Base-by-base conservation (phyloP, 2,329 filamentous ascomycete species). In the Fusarium irregulare region DNA sequence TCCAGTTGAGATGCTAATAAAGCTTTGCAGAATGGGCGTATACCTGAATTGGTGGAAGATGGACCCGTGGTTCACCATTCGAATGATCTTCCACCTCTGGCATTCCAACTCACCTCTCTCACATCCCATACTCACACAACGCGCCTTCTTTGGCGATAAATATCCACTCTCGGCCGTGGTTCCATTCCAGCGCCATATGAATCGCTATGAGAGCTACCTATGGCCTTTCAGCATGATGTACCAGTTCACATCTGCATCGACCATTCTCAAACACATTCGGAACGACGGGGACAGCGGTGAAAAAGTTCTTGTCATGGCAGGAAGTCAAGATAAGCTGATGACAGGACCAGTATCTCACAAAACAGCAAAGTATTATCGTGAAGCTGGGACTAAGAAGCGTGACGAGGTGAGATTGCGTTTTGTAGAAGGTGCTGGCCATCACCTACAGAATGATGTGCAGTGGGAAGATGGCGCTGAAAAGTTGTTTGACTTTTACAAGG, bases 31-130 rank as follows among this genome's bases (percentile, higher is more conserved):
- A 81, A 64, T 84, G 80, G 75, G 77, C 6, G 81, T 85, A 40
- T 85, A 84, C 37, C 71, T 75, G 42, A 85, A 85, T 72, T 86
- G 83, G 85, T 77, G 72, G 53, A 76, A 69, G 34, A 71, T 83
- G 14, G 83, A 88, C 66, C 83, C 83, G 1, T 83, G 82, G 78
- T 87, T 87, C 71, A 72, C 78, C 13, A 64, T 86, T 28, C 78
- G 85, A 48, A 76, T 83, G 75, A 56, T 84, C 9, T 78, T 85
- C 30, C 84, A 86, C 64, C 76, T 81, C 6, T 80, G 81, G 74
- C 85, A 87, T 72, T 80, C 85, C 16, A 83, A 83, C 64, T 88
- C 86, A 49, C 83, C 85, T 1, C 80, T 88, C 3, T 85, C 84
- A 2, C 85, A 83, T 20, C 83, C 84, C 0, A 72, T 74, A n/a